Conservation (phyloP, 768 basidiomycete species). For the Calocybe gangraenosa region DNA sequence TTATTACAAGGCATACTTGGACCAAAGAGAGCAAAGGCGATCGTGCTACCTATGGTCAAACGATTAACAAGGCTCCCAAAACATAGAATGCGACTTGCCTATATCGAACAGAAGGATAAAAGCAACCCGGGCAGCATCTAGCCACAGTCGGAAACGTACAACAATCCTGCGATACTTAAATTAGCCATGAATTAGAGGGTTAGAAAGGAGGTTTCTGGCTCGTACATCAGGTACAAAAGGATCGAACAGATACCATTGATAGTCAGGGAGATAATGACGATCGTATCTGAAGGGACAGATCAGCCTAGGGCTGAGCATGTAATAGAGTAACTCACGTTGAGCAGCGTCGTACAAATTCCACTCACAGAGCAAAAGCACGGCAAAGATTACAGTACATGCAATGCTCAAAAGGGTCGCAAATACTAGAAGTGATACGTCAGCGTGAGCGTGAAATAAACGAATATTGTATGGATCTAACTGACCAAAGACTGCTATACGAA, state of each 20-base stretch:
- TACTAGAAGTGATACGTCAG: slow-evolving; percentile 18
- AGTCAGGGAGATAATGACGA: slow-evolving; percentile 26
- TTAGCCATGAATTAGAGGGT: not conserved
- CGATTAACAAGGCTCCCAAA: not conserved
- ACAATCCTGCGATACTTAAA: slow-evolving; percentile 27
- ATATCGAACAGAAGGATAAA: slow-evolving; percentile 29
- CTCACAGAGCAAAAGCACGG: slow-evolving; percentile 29
- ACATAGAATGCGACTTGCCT: slow-evolving; percentile 16
- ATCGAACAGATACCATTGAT: slow-evolving; percentile 29
- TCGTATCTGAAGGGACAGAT: slow-evolving; percentile 22
- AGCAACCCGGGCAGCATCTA: slow-evolving; percentile 29
- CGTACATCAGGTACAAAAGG: slow-evolving; percentile 34
- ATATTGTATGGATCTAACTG: slow-evolving; percentile 10
- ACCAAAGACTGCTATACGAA: slow-evolving; percentile 32
- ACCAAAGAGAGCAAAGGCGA: slow-evolving; percentile 25
- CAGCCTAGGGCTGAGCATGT: not conserved
- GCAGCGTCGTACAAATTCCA: slow-evolving; percentile 26
- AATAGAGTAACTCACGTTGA: slow-evolving; percentile 24
- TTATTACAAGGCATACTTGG: slow-evolving; percentile 31
- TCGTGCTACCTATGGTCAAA: slow-evolving; percentile 25
- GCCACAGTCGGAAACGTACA: slow-evolving; percentile 33
- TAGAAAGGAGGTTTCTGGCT: not conserved
- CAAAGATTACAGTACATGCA: slow-evolving; percentile 27
- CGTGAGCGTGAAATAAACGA: not conserved
- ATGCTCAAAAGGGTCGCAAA: slow-evolving; percentile 28